Percentiles rank a stretch among this genome's conserved stretches.
Conservation (phyloP, 768 basidiomycete genomes). For the Rubroboletus satanas region DNA sequence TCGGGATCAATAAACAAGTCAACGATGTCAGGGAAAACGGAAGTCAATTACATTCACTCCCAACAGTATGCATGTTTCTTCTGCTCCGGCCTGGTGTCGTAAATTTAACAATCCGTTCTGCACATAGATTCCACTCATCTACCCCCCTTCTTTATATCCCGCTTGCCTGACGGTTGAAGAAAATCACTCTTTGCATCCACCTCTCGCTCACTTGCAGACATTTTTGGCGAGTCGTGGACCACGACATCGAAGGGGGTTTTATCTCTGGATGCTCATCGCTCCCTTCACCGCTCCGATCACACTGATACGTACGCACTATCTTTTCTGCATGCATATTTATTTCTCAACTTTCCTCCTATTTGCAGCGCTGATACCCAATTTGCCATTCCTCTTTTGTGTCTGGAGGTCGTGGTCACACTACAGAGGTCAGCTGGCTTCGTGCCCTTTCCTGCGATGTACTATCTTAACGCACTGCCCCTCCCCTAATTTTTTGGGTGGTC, state of each 20-base stretch:
- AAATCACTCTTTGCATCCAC: conserved; percentile 29
- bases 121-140: conserved; percentile 49
- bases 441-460: background rate
- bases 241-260: conserved; percentile 62
- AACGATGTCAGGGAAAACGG: conserved; percentile 7
- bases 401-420: conserved; percentile 88
- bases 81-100: background rate
- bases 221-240: conserved; percentile 56
- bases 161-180: conserved; percentile 25
- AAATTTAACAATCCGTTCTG: background rate
- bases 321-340: background rate
- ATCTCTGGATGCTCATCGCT: conserved; percentile 58
- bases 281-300: conserved; percentile 76
- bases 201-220: conserved; percentile 43
- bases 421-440: conserved; percentile 45
- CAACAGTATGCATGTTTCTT: conserved; percentile 10
- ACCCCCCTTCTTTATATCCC: conserved; percentile 52
- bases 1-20: conserved; percentile 17
- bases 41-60: conserved; percentile 6
- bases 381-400: conserved; percentile 81
- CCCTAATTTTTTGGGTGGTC: conserved; percentile 1
- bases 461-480: background rate
- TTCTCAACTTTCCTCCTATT: background rate
- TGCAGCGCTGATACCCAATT: conserved; percentile 76
- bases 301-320: conserved; percentile 59